phyloP scores from a whole-genome alignment of 2,329 filamentous ascomycete genomes.

The Aspergillus aculeatinus region DNA sequence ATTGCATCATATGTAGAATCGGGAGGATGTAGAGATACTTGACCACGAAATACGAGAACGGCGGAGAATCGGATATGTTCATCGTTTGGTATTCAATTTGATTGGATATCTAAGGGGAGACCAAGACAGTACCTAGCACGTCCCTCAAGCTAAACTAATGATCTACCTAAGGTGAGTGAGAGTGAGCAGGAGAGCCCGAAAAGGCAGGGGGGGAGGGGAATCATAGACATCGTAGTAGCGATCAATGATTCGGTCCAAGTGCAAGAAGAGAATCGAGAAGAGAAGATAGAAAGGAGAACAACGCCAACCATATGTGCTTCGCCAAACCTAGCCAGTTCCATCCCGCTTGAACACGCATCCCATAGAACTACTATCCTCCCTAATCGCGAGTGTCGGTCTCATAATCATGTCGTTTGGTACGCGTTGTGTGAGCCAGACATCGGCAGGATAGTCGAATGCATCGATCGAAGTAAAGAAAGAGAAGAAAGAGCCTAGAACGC shows the following conservation, averaged over 20 bases:
- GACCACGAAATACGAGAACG: neutral
- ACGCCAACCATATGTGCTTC: neutral
- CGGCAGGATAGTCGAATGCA: neutral
- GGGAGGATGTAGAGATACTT: too few species aligned
- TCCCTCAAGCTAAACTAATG: constrained; percentile 9
- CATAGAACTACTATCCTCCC: too few species aligned
- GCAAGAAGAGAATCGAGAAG: constrained; percentile 4
- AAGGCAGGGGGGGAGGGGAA: constrained; percentile 4
- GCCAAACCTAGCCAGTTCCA: neutral
- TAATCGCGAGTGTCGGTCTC: too few species aligned
- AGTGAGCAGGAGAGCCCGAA: constrained; percentile 2
- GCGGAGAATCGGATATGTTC: neutral
- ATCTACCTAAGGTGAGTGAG: constrained; percentile 9
- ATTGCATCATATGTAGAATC: too few species aligned
- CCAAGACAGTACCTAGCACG: neutral
- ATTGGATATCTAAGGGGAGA: constrained; percentile 16
- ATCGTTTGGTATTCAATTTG: constrained; percentile 8
- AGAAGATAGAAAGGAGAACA: constrained; percentile 4
- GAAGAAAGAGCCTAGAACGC: neutral
- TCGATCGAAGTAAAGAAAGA: neutral
- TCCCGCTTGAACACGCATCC: neutral
- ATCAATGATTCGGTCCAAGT: neutral
- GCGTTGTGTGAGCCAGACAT: neutral
- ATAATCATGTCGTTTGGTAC: too few species aligned
- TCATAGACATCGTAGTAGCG: neutral